Percentiles rank a stretch among this genome's conserved stretches.
Conservation (phyloP, 306 rosid genomes). For the Elaeagnus macrophylla region DNA sequence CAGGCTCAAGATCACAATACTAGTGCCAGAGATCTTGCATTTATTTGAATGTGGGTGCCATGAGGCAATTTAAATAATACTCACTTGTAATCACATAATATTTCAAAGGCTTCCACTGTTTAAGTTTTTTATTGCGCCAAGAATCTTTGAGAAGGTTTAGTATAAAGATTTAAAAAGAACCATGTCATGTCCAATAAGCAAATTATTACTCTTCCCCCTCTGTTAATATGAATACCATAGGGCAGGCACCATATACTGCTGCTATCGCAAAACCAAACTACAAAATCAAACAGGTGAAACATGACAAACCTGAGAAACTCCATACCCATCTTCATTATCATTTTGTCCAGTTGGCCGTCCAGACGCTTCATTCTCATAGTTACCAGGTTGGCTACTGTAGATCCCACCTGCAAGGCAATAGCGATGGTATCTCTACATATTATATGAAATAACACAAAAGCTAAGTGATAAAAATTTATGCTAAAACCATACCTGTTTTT, state of each 20-base stretch:
- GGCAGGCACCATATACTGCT: background rate
- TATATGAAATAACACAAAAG: slow-evolving; percentile 19
- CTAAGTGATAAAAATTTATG: slow-evolving; percentile 19
- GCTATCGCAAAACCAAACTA: background rate
- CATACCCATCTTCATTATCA: slow-evolving; percentile 70
- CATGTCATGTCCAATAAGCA: background rate
- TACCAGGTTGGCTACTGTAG: slow-evolving; percentile 62
- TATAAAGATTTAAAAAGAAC: background rate
- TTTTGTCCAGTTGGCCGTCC: slow-evolving; percentile 62
- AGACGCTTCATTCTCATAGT: slow-evolving; percentile 62
- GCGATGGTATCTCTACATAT: slow-evolving; percentile 14
- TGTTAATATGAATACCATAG: background rate
- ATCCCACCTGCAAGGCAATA: slow-evolving; percentile 51
- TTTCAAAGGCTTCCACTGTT: background rate
- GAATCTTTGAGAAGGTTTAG: background rate
- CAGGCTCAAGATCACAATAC: no score
- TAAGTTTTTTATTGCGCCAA: background rate
- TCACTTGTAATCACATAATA: background rate
- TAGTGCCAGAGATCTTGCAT: background rate
- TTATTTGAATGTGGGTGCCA: background rate
- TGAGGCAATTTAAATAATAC: background rate
- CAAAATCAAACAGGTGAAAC: slow-evolving; percentile 22
- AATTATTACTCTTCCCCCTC: background rate
- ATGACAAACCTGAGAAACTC: slow-evolving; percentile 58
- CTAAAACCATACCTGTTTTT: slow-evolving; percentile 46